Base-by-base conservation (phyloP, 2,329 filamentous ascomycete species). In the Diplodia scrobiculata region DNA sequence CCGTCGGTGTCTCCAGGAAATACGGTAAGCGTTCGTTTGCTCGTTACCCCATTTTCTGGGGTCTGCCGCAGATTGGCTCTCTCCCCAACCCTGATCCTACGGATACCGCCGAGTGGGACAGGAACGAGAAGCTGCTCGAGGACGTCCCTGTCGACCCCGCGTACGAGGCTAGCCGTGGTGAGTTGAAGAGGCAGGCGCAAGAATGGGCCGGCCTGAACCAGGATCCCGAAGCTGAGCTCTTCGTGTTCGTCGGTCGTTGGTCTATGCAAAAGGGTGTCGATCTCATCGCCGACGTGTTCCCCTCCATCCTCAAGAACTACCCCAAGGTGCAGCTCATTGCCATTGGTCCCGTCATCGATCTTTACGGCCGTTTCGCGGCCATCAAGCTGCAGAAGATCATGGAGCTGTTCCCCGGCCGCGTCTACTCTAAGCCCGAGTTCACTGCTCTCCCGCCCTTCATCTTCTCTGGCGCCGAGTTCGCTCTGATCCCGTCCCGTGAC, bases 241-340 rank as follows among this genome's bases (percentile, higher is more conserved):
- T 89, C 68, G 87, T 89, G 9, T 90, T 90, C 70, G 87, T 89
- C 52, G 87, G 87, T 67, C 84, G 87, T 68, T 90, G 87, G 87
- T 87, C 84, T 10, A 84, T 87, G 81, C 87, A 90, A 71, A 90
- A 90, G 74, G 87, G 87, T 63, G 82, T 89, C 62, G 87, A 90
- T 72, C 78, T 89, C 59, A 89, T 89, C 70, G 87, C 87, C 19
- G 87, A 89, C 71, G 85, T 89, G 47, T 87, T 89, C 75, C 86
- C 87, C 21, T 81, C 82, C 34, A 80, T 89, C 34, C 79, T 89
- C 3, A 86, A 89, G 71, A 79, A 84, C 67, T 80, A 87, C 68
- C 80, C 82, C 1, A 83, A 86, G 68, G 83, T 84, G 0, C 87
- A 89, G 71, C 78, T 89, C 9, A 85, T 89, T 52, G 86, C 83